Conservation (phyloP, 345 rosid genomes). For the Eutrema japonicum region DNA sequence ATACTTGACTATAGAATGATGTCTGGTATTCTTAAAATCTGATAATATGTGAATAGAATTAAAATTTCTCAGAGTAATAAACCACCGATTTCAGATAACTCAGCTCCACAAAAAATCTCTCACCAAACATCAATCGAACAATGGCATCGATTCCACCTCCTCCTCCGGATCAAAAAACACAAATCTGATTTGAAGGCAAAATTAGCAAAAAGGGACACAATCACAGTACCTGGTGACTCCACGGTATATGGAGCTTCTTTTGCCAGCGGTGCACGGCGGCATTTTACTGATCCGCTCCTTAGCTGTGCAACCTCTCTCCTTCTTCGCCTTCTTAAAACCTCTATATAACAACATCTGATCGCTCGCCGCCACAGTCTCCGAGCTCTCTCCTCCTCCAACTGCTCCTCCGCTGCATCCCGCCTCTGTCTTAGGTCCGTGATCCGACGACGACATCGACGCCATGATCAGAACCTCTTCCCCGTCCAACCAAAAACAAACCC, state of each 20-base stretch:
- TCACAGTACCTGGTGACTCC: slow-evolving; percentile 88
- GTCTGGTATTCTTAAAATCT: not conserved
- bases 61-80: not conserved
- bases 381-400: slow-evolving; percentile 56
- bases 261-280: slow-evolving; percentile 98
- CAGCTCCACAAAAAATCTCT: slow-evolving; percentile 1
- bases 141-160: not conserved
- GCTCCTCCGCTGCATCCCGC: slow-evolving; percentile 42
- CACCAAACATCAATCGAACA: not conserved
- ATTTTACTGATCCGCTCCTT: slow-evolving; percentile 98
- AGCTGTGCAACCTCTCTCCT: slow-evolving; percentile 96
- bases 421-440: slow-evolving; percentile 80
- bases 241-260: slow-evolving; percentile 98
- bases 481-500: slow-evolving; percentile 40
- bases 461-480: slow-evolving; percentile 39
- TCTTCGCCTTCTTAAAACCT: slow-evolving; percentile 89
- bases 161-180: not conserved
- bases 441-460: slow-evolving; percentile 84
- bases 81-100: slow-evolving; percentile 13
- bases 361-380: slow-evolving; percentile 73
- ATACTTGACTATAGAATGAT: not conserved
- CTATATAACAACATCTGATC: slow-evolving; percentile 82
- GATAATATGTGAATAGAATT: not conserved
- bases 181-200: not conserved
- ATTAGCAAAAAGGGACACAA: not conserved